Percentiles rank a stretch among this genome's conserved stretches.
phyloP scores from a whole-genome alignment of 2,329 filamentous ascomycete genomes.

The Aphanocladium album region DNA sequence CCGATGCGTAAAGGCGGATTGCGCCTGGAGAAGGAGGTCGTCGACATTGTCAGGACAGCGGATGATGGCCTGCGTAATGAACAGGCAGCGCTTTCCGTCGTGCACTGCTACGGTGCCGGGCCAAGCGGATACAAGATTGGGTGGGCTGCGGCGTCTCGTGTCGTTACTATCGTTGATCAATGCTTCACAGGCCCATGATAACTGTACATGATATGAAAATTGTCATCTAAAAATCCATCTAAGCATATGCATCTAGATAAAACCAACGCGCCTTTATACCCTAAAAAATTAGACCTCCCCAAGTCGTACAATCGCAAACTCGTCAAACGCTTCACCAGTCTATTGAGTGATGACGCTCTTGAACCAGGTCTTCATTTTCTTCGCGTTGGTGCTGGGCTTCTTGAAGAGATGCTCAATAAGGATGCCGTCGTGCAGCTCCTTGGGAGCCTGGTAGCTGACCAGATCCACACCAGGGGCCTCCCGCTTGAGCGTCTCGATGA shows the following conservation, averaged over 20 bases:
- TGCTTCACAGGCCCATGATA: background rate
- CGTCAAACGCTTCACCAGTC: background rate
- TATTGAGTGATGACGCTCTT: slow-evolving; percentile 12
- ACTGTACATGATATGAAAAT: background rate
- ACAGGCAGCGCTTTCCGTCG: background rate
- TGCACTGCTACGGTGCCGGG: slow-evolving; percentile 11
- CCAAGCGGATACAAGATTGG: slow-evolving; percentile 7
- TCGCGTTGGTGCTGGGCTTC: slow-evolving; percentile 24
- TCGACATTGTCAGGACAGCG: background rate
- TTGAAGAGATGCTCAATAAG: slow-evolving; percentile 23
- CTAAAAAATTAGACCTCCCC: background rate
- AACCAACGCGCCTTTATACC: background rate
- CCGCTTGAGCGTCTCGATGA: background rate
- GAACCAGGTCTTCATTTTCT: slow-evolving; percentile 29
- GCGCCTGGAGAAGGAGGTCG: background rate
- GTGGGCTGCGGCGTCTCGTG: background rate
- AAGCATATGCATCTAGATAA: background rate
- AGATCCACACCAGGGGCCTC: slow-evolving; percentile 5
- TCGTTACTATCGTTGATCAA: background rate
- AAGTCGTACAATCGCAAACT: background rate
- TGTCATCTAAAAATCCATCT: background rate
- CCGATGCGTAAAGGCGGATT: slow-evolving; percentile 8
- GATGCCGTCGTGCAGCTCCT: slow-evolving; percentile 23
- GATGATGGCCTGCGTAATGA: background rate
- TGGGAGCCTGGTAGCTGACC: background rate